Percentiles rank a stretch among this genome's conserved stretches.
These are phyloP conservation scores for Globisporangium canariense DNA, from an alignment of 352 stramenopile genomes.

Conservation along the genomic window DNA sequence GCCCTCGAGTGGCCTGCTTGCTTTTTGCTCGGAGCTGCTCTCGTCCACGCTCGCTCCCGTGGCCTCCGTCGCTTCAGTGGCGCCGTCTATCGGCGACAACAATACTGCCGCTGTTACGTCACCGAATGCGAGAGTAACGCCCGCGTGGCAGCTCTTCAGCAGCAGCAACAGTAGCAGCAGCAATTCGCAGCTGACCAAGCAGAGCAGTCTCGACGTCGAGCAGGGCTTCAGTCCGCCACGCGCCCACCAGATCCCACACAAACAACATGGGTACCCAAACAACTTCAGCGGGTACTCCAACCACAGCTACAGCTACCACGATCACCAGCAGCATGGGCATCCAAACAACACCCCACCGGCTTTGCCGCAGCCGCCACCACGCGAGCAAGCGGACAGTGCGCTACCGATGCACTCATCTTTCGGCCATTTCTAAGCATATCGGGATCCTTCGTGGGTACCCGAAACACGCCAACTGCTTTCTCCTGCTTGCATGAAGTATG, in stretches of 20 bases:
- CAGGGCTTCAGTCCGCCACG: conserved; percentile 10
- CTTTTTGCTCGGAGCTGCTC: conserved; percentile 43
- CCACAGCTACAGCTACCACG: not conserved
- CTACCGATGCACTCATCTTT: not conserved
- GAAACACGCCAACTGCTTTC: not conserved
- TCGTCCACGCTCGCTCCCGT: conserved; percentile 22
- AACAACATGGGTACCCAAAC: not conserved
- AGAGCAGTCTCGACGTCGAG: conserved; percentile 11
- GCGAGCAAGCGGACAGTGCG: not conserved
- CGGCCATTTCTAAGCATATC: not conserved
- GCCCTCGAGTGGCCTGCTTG: conserved; percentile 24
- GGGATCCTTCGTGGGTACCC: not conserved
- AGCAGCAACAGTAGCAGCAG: not conserved
- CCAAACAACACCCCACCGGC: not conserved
- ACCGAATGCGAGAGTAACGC: conserved; percentile 29
- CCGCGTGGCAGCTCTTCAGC: conserved; percentile 28
- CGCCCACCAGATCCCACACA: not conserved
- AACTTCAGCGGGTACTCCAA: not conserved
- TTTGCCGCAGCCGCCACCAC: not conserved
- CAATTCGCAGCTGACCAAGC: not conserved
- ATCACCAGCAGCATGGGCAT: not conserved
- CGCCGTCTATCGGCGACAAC: not conserved
- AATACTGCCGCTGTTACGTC: conserved; percentile 11
- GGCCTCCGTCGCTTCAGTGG: not conserved
- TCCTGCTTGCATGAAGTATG: not conserved